A percentile compares a stretch with the other conserved stretches of the same genome.
Conservation (phyloP, 2,329 filamentous ascomycete species). For the Knoxdaviesia capensis region DNA sequence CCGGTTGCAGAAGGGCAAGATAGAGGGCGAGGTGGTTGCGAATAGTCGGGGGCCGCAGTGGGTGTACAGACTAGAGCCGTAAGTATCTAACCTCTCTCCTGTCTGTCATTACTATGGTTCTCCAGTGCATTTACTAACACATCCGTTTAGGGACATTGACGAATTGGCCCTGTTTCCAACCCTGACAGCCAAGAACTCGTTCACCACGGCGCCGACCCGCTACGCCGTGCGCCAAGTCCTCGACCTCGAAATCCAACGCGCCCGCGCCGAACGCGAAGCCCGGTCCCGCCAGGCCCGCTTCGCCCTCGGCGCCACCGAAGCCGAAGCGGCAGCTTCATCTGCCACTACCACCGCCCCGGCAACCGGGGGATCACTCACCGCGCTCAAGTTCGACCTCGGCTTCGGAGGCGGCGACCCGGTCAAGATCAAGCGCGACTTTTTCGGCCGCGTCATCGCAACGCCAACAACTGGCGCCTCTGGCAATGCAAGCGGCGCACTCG, state of each 20-base stretch:
- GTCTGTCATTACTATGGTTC: not conserved
- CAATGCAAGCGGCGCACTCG: constrained; percentile 16
- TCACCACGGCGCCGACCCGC: constrained; percentile 52
- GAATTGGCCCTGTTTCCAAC: constrained; percentile 57
- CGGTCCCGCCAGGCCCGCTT: constrained; percentile 46
- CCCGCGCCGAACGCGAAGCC: constrained; percentile 31
- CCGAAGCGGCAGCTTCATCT: constrained; percentile 5
- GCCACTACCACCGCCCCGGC: constrained; percentile 4
- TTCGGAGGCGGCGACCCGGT: constrained; percentile 8
- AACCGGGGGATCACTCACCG: constrained; percentile 1
- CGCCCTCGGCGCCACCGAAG: constrained; percentile 22
- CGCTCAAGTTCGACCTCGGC: constrained; percentile 9
- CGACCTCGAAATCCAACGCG: constrained; percentile 62
- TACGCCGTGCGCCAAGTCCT: constrained; percentile 87
- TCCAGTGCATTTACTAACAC: constrained; percentile 2
- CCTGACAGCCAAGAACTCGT: constrained; percentile 28
- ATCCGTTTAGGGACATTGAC: constrained; percentile 44
- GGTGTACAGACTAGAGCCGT: constrained; percentile 92
- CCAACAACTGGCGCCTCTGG: constrained; percentile 17
- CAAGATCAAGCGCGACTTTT: constrained; percentile 60
- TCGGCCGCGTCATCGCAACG: constrained; percentile 48
- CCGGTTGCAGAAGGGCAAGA: constrained; percentile 56
- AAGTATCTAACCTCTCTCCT: constrained; percentile 18
- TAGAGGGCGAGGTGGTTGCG: constrained; percentile 46
- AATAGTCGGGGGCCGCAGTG: constrained; percentile 41